Conservation (phyloP, 139 green algal genomes). For the Volvox africanus region DNA sequence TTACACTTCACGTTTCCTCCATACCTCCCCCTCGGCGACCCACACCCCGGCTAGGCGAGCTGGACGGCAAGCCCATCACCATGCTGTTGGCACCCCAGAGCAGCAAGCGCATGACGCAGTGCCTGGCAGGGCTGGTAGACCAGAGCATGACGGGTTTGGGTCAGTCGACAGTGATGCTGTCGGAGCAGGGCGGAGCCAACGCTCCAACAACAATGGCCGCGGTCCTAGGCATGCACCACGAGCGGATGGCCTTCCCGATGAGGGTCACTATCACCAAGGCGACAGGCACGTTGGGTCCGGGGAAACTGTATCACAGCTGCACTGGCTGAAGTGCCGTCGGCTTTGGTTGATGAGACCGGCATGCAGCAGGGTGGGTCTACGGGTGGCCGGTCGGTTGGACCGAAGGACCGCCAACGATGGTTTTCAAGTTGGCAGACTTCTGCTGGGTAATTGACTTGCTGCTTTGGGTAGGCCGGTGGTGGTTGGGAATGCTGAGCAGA, state of each 20-base stretch:
- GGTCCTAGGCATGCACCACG: constrained; percentile 33
- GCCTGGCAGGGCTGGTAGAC: constrained; percentile 19
- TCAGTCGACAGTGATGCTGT: neutral
- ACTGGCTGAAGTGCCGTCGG: too few species aligned
- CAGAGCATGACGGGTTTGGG: constrained; percentile 13
- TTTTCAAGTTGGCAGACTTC: too few species aligned
- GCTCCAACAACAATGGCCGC: neutral
- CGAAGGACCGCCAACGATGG: too few species aligned
- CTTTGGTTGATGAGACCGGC: too few species aligned
- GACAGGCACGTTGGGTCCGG: neutral
- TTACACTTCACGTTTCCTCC: too few species aligned
- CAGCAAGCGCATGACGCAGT: neutral
- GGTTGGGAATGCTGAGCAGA: too few species aligned
- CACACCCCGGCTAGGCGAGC: constrained; percentile 21
- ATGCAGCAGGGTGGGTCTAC: too few species aligned
- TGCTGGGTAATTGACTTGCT: too few species aligned
- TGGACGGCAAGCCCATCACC: constrained; percentile 34
- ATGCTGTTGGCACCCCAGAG: constrained; percentile 19
- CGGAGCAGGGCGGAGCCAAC: neutral
- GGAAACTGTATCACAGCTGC: too few species aligned
- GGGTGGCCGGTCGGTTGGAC: too few species aligned
- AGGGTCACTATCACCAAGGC: neutral
- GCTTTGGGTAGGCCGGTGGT: too few species aligned
- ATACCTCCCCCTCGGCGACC: too few species aligned
- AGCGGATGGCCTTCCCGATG: constrained; percentile 38